phyloP scores from a whole-genome alignment of 139 green algal species.

The Diplosphaera chodatii region DNA sequence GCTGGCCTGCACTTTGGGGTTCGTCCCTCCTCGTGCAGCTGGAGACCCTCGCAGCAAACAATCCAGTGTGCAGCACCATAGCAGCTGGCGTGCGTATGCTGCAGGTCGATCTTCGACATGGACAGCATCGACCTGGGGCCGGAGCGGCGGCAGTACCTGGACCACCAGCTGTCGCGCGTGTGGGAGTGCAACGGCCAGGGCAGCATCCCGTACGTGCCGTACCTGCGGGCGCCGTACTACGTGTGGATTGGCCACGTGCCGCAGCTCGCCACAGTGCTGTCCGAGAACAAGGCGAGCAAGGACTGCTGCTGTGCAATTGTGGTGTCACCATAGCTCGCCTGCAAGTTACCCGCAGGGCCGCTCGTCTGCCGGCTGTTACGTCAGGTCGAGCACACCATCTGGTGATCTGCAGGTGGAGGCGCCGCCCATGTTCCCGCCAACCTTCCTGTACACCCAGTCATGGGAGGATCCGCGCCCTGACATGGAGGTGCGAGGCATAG shows the following conservation, averaged over 20 bases:
- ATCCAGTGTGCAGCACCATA: too few relatives aligned
- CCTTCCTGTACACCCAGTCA: conserved; percentile 97
- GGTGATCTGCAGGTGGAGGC: conserved; percentile 54
- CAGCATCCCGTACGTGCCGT: conserved; percentile 91
- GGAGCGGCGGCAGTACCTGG: conserved; percentile 87
- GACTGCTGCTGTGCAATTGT: too few relatives aligned
- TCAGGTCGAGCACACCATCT: too few relatives aligned
- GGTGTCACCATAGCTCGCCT: too few relatives aligned
- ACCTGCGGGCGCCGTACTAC: conserved; percentile 89
- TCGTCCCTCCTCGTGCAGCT: too few relatives aligned
- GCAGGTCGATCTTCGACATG: conserved; percentile 79
- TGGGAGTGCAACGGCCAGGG: conserved; percentile 87
- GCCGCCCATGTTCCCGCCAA: conserved; percentile 86
- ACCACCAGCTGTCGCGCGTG: conserved; percentile 79
- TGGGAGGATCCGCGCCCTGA: conserved; percentile 95
- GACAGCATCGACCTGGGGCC: conserved; percentile 96
- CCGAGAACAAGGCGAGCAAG: conserved; percentile 44
- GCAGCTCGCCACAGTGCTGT: conserved; percentile 33
- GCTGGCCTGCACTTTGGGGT: too few relatives aligned
- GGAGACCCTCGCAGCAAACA: too few relatives aligned
- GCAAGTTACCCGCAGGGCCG: too few relatives aligned
- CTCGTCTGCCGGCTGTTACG: too few relatives aligned
- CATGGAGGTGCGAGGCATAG: conserved; percentile 60
- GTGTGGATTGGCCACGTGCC: conserved; percentile 78
- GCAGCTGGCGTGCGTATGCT: too few relatives aligned